Conservation (phyloP, 805 yeast species). For the Candida qinlingensis region DNA sequence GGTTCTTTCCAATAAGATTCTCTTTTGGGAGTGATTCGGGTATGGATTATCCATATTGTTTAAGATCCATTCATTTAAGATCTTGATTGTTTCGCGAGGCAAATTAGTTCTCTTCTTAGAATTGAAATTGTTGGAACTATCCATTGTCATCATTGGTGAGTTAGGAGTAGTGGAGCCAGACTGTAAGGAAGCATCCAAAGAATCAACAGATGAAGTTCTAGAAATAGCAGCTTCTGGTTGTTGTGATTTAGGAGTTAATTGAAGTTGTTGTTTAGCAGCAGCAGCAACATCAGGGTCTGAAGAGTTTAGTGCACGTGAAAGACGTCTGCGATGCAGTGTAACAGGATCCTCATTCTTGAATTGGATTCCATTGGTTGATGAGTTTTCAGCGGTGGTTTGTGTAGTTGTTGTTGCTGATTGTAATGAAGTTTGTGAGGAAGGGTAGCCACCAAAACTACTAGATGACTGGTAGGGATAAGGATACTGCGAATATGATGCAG, state of each 20-base stretch:
- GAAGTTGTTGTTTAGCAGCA: background rate
- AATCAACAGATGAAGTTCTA: conserved; percentile 16
- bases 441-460: background rate
- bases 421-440: background rate
- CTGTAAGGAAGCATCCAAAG: conserved; percentile 10
- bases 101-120: conserved; percentile 58
- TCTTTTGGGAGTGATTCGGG: conserved; percentile 76
- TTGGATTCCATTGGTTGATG: background rate
- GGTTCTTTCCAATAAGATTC: conserved; percentile 60
- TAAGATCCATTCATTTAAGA: conserved; percentile 67
- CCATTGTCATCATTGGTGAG: background rate
- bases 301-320: background rate
- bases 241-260: conserved; percentile 3
- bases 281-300: background rate
- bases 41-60: conserved; percentile 76
- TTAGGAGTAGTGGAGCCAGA: conserved; percentile 8
- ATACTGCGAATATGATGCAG: background rate
- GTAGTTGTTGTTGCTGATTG: background rate
- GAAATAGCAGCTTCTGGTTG: conserved; percentile 2
- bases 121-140: conserved; percentile 4
- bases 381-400: background rate
- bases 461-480: background rate
- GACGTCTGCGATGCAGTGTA: background rate
- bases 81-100: conserved; percentile 73
- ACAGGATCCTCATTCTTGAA: background rate